phyloP scores from a whole-genome alignment of 768 basidiomycete species.

The Suillus spraguei region DNA sequence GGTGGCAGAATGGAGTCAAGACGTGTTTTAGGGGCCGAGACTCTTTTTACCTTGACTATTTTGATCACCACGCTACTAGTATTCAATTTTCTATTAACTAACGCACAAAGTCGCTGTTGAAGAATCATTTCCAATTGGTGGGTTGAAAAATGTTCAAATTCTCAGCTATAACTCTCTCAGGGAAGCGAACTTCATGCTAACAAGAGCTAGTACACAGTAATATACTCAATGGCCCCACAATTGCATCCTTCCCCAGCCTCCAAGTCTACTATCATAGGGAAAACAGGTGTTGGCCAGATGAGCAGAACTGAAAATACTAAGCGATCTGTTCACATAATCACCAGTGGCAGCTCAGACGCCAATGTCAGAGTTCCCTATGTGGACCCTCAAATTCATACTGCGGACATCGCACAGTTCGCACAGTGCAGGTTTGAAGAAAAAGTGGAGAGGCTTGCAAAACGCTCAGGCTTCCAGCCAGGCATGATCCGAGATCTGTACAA shows the following conservation, averaged over 20 bases:
- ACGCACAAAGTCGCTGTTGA: neutral
- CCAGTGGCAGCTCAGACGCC: neutral
- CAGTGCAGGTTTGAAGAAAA: neutral
- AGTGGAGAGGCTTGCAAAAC: neutral
- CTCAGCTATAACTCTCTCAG: neutral
- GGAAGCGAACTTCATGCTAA: no score
- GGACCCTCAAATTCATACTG: neutral
- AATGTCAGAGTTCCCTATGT: neutral
- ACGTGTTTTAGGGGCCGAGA: neutral
- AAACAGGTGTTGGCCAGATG: neutral
- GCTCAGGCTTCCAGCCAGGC: neutral
- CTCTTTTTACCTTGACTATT: neutral
- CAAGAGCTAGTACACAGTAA: slow-evolving; percentile 21
- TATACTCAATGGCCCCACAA: slow-evolving; percentile 43
- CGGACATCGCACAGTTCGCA: neutral
- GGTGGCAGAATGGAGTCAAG: neutral
- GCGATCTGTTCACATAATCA: neutral
- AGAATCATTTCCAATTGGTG: neutral
- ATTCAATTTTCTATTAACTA: neutral
- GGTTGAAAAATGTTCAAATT: no score
- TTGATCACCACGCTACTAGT: neutral
- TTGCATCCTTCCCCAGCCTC: slow-evolving; percentile 23
- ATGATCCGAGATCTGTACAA: neutral
- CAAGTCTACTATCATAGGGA: neutral
- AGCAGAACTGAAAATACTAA: neutral